phyloP scores from a whole-genome alignment of 345 rosid species.

The Rhodamnia argentea region DNA sequence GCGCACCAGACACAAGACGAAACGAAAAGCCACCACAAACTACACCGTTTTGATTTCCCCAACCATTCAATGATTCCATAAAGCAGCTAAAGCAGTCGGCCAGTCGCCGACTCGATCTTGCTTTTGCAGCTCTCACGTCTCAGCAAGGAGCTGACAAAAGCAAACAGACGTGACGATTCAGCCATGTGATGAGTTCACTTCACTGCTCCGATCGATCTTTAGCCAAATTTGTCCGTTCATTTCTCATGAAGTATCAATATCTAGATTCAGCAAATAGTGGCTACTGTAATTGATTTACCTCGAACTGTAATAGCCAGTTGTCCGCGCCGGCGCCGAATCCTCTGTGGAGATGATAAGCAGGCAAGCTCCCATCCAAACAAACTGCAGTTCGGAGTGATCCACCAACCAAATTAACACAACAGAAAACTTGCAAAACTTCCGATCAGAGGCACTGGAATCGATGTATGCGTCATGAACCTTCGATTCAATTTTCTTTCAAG shows the following conservation, averaged over 20 bases:
- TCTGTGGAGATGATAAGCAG: constrained; percentile 71
- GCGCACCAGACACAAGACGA: not conserved
- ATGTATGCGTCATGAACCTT: not conserved
- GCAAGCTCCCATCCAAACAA: constrained; percentile 95
- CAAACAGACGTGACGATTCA: not conserved
- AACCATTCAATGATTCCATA: not conserved
- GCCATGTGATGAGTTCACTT: not conserved
- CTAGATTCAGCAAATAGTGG: not conserved
- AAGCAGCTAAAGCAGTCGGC: not conserved
- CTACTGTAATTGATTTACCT: constrained; percentile 30
- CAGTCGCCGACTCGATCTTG: not conserved
- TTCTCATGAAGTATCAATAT: not conserved
- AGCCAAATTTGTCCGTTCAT: not conserved
- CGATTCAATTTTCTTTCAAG: not conserved
- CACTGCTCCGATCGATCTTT: not conserved
- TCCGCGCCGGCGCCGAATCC: constrained; percentile 72
- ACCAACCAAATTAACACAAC: not conserved
- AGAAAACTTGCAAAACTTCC: not conserved
- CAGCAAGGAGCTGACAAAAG: not conserved
- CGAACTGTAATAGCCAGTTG: constrained; percentile 90
- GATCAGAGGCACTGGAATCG: not conserved
- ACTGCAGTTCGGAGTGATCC: constrained; percentile 17
- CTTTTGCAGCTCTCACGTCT: not conserved
- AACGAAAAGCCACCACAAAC: not conserved
- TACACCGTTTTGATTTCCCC: not conserved